Percentiles rank a stretch among this genome's conserved stretches.
These are phyloP conservation scores for Murraya koenigii DNA, from an alignment of 345 rosid species.

Conservation along the genomic window DNA sequence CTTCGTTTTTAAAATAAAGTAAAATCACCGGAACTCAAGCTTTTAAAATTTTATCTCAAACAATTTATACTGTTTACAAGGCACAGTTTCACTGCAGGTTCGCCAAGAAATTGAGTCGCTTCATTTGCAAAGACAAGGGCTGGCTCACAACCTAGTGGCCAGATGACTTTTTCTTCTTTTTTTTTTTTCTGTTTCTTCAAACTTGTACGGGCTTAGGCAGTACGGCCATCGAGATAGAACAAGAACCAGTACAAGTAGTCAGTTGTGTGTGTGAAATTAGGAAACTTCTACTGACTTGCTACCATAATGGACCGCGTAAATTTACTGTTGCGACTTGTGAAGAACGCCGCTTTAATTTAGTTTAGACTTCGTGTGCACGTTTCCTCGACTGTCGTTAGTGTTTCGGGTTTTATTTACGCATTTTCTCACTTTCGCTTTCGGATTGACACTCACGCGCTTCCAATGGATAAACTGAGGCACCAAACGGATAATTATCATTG, in stretches of 20 bases:
- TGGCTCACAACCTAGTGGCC: too few species aligned
- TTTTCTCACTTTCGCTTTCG: neutral
- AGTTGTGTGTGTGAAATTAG: neutral
- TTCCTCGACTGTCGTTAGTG: neutral
- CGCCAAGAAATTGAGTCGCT: too few species aligned
- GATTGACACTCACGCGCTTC: neutral
- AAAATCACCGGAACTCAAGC: too few species aligned
- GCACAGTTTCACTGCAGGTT: too few species aligned
- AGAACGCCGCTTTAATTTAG: neutral
- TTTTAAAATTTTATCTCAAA: too few species aligned
- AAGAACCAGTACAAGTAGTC: neutral
- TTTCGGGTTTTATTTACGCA: neutral
- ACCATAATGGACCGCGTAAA: neutral
- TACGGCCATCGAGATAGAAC: neutral
- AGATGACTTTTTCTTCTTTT: too few species aligned
- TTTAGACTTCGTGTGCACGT: neutral
- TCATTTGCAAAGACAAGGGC: too few species aligned
- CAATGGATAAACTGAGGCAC: neutral
- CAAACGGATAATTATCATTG: neutral
- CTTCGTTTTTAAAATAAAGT: too few species aligned
- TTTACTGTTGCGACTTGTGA: neutral
- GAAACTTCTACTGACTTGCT: conserved; percentile 3
- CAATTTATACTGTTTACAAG: too few species aligned
- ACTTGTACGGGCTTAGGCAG: neutral
- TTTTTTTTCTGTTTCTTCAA: too few species aligned